Base-by-base conservation (phyloP, 331 rosid genomes). In the Malus hybrid region DNA sequence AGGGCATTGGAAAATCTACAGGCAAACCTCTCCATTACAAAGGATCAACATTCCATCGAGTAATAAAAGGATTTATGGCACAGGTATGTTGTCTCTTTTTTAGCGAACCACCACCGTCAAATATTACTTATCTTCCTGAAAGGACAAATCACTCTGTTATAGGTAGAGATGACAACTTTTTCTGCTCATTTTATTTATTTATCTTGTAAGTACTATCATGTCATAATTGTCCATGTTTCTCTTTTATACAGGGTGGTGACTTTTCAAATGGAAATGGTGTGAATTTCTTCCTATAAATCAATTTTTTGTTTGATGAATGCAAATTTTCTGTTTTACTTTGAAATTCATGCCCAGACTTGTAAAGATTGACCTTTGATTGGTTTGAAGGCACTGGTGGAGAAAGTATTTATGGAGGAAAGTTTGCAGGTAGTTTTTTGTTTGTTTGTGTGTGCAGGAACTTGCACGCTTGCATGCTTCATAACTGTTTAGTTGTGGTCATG, bases 371-470 rank as follows among this genome's bases (percentile, higher is more conserved):
- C 76, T 81, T 81, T 85, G 68, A 81, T 77, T 86, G 85, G 68
- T 82, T 80, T 82, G 82, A 84, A 94, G 99, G 99, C 75, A 94
- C 92, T 22, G 99, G 99, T 48, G 99, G 99, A 63, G 99, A 94
- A 90, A 90, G 97, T 87, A 88, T 92, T 33, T 92, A 92, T 83
- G 99, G 97, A 67, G 97, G 97, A 73, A 92, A 94, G 78, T 94
- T 94, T 85, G 88, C 92, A 66, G 99, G 99, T 94, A 80, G 77
- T 60, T 30, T 83, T 78, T 55, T 42, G 26, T 42, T 42, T 10
- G 48, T 10, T 42, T 42, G 48, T 42, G 48, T 42, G 52, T 22
- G 62, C 69, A 29, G 72, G 66, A 67, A 42, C 39, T 6, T 68
- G 20, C 69, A 60, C 67, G 22, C 60, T 26, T 64, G 75, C 42